A percentile compares a stretch with the other conserved stretches of the same genome.
Evolutionary conservation across 805 yeast genomes (phyloP).

Genomic region (Ogataea paraovalis): DNA sequence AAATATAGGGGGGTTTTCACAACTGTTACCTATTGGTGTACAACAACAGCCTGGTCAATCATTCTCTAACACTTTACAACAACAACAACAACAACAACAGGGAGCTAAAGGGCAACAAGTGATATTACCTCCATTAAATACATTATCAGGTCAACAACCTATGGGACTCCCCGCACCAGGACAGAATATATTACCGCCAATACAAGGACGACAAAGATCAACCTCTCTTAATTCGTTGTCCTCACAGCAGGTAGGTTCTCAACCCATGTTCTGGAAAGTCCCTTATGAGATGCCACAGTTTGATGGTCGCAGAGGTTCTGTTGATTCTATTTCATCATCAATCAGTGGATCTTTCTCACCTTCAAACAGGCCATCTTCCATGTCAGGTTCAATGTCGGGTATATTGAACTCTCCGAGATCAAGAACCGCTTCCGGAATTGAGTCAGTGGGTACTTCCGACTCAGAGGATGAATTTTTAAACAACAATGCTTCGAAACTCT

Average conservation of each 20-base stretch:
- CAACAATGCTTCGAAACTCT: conserved; percentile 19
- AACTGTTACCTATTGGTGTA: conserved; percentile 3
- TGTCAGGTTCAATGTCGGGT: conserved; percentile 15
- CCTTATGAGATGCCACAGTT: conserved; percentile 51
- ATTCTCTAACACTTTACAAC: conserved; percentile 3
- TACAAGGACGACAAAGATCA: conserved; percentile 19
- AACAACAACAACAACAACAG: neutral
- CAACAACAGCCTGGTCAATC: conserved; percentile 9
- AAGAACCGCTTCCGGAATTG: conserved; percentile 17
- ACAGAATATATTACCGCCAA: conserved; percentile 19
- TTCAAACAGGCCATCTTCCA: conserved; percentile 19
- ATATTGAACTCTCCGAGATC: conserved; percentile 13
- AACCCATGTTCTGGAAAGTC: conserved; percentile 51
- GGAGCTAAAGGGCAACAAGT: conserved; percentile 13
- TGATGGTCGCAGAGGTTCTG: conserved; percentile 35
- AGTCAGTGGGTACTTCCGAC: conserved; percentile 28
- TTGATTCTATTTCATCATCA: conserved; percentile 48
- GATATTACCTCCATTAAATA: conserved; percentile 24
- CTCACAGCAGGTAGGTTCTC: conserved; percentile 3
- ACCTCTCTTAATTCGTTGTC: conserved; percentile 16
- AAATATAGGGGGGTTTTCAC: conserved; percentile 5
- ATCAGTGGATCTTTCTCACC: conserved; percentile 35
- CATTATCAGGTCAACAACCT: conserved; percentile 4
- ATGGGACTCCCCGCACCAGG: neutral
- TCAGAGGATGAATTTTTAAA: conserved; percentile 32